Evolutionary conservation across 305 asterid genomes (phyloP), one percentile per base, ranked within the genome.

Genomic region (Plantago lanceolata): DNA sequence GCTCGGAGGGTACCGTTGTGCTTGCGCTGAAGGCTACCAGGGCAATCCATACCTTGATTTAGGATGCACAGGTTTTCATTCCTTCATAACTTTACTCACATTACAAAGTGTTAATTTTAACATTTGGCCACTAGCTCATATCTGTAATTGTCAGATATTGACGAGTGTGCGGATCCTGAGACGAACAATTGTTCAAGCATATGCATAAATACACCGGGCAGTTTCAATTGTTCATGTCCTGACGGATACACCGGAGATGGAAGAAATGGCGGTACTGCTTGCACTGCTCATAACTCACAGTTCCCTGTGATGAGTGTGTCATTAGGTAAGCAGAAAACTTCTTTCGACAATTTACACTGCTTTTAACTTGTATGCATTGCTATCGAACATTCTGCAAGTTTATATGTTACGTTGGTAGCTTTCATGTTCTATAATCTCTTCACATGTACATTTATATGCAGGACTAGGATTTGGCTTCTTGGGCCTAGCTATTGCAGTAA

Each of bases 391-490:
- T n/a, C n/a, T n/a, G n/a, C n/a, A n/a, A n/a, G n/a, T n/a, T n/a
- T n/a, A n/a, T n/a, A n/a, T n/a, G n/a, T n/a, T n/a, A n/a, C n/a
- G n/a, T n/a, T n/a, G 58, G 17, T 17, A 4, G 8, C 12, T 53
- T 24, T 21, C 17, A 12, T 53, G 16, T 53, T 24, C 5, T 24
- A 26, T 19, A 15, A 26, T 5, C 16, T 11, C 17, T 55, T 18
- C 14, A 12, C 4, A 17, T 26, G 6, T 31, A 26, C 12, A 1
- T 2, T 8, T 6, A n/a, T 74, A n/a, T n/a, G 69, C 81, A 89
- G 96, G 95, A 5, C 45, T 67, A n/a, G 85, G 94, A 20, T 78
- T 89, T 57, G 89, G 95, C 50, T 73, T 89, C 29, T 51, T 89
- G 58, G 63, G 83, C 43, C 11, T 87, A 14, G 50, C 85, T 0